Evolutionary conservation across 2,329 filamentous ascomycete species (phyloP), one percentile per base, ranked within the genome.

Genomic region (Tolypocladium inflatum): DNA sequence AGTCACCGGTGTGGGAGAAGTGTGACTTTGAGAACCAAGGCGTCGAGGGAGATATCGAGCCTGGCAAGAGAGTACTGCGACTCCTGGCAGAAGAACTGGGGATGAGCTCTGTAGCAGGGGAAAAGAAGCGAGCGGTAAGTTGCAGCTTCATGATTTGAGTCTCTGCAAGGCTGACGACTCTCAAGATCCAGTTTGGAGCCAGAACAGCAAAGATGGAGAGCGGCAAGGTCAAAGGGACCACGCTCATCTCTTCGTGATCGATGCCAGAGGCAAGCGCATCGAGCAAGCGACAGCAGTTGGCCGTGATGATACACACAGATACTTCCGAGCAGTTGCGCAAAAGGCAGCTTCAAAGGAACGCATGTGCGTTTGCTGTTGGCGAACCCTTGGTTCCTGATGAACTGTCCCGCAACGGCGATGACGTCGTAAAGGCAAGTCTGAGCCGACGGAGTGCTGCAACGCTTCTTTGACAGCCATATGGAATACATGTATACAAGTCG

Each of bases 151-250:
- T n/a, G 35, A 51, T 37, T 41, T 41, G 21, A 7, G 7, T 23
- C 9, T 5, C 5, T 10, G 19, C 42, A 35, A 21, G 55, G n/a
- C 52, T 42, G 6, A 57, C 42, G 52, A 23, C n/a, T 9, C 33
- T 38, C 9, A 6, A 87, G 85, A 91, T 92, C 59, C 90, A 94
- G 72, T 94, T 94, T 67, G 90, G 90, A 17, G 85, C 90, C 3
- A 79, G 89, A 63, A 92, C 89, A 4, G 90, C 90, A 17, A 94
- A 92, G 75, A 92, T 93, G 85, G 86, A 91, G 68, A 82, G 76
- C 58, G 81, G 84, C 5, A 83, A 78, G 66, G 81, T 81, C 15
- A 91, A 88, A 66, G 89, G 89, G 0, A 91, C 89, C 4, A 81
- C 84, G 53, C 65, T 82, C 8, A 77, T 87, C 60, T 64, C 64